Evolutionary conservation across 352 stramenopile genomes (phyloP), one percentile per base, ranked within the genome.

Genomic region (Phytophthora tentaculata): DNA sequence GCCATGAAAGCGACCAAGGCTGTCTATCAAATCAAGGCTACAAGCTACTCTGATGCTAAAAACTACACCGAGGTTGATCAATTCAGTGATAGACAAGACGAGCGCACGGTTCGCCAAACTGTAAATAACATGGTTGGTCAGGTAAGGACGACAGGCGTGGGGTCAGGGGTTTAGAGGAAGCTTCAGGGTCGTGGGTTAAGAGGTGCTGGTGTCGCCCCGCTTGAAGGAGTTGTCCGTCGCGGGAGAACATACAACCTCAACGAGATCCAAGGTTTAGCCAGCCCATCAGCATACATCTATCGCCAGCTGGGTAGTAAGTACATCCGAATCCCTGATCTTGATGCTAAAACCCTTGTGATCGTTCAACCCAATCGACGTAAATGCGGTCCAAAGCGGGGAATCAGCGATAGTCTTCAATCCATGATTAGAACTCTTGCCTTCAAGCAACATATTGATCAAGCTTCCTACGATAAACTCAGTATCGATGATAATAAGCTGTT

Each of bases 401-500:
- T 67, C 29, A 61, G 49, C 43, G 39, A 67, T 61, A 17, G 9
- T 1, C 50, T 67, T 20, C 60, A 61, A 29, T 39, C 29, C n/a
- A 68, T 67, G 60, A 55, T 61, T 29, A 23, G 13, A 37, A 49
- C 28, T 44, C 58, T 65, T 5, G 58, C 35, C 0, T 67, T 22
- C 20, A 67, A 60, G 50, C 20, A 59, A 2, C 19, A 59, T 28
- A 60, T 67, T n/a, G 48, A 53, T 60, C 56, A 72, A 19, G 32
- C n/a, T 5, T 17, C 5, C 0, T 67, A 72, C 23, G 64, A 72
- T n/a, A 47, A 64, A 22, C 51, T 72, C 12, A 48, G 23, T 10
- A 59, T 57, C 19, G 51, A 67, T 23, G 50, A 67, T 26, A 59
- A 67, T 43, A 67, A 55, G 13, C 22, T 67, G 32, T 53, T 58